Base-by-base conservation (phyloP, 768 basidiomycete genomes). In the Amanita muscaria region DNA sequence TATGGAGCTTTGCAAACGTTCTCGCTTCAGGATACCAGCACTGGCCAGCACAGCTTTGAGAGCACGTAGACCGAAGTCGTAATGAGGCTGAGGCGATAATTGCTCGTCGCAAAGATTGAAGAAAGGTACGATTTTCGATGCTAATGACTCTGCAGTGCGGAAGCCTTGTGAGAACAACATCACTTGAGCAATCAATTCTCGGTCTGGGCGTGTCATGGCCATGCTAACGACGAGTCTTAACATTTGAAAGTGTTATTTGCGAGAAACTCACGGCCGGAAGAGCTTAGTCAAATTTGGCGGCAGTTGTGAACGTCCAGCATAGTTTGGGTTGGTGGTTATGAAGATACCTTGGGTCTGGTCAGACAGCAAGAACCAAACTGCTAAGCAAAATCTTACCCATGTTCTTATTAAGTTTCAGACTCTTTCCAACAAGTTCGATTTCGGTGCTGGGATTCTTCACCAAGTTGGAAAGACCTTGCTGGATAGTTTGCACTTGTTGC, bases 91-190 rank as follows among this genome's bases (percentile, higher is more conserved):
- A 18, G 88, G 80, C 1, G 96, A 98, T 16, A 98, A 75, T 53
- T 98, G 94, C 55, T 98, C 96, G 49, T 92, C 84, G 52, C 96
- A 99, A 44, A 99, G 83, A 61, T 94, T 94, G 76, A 99, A 99
- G 73, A 99, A 98, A 0, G 96, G 96, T 9, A 99, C 96, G 47
- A 98, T 88, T 65, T 98, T 98, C 44, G 90, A 90, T 1, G 96
- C 96, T n/a, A 99, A 76, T 0, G 80, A 85, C 64, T 99, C 96
- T 5, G 96, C 96, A 10, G 92, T 92, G 30, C 96, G 81, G 79
- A 98, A 99, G 50, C 96, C 96, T 69, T 98, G 96, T 15, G 96
- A 98, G 70, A 98, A 98, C 36, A 99, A 70, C 88, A 98, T 92
- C 60, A 99, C 96, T 66, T 99, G 96, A 3, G 96, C 96, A 56